Conservation (phyloP, 306 rosid genomes). For the Rosa multiflora region DNA sequence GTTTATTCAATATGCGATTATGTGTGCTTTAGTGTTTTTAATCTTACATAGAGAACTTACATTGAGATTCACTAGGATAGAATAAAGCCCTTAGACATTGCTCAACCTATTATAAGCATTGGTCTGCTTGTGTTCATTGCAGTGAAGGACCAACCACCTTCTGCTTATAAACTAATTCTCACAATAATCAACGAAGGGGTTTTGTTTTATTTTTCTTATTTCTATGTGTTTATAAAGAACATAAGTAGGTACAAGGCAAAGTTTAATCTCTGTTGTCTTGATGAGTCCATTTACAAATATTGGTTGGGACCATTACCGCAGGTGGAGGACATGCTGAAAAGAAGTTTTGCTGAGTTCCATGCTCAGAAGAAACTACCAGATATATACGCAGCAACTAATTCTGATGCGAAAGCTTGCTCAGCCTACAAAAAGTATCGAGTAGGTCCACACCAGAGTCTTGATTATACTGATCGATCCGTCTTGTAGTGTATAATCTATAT, state of each 20-base stretch:
- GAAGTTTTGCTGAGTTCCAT: constrained; percentile 99
- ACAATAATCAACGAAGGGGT: background rate
- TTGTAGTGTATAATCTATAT: constrained; percentile 10
- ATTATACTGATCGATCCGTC: constrained; percentile 17
- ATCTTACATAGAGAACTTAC: background rate
- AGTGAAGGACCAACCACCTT: background rate
- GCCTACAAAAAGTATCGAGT: constrained; percentile 75
- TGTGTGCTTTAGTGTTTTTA: too few relatives aligned
- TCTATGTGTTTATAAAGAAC: background rate
- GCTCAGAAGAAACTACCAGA: constrained; percentile 95
- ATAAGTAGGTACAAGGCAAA: constrained; percentile 4
- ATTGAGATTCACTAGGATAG: background rate
- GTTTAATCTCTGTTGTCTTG: constrained; percentile 19
- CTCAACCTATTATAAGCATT: constrained; percentile 2
- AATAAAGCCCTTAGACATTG: background rate
- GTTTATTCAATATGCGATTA: too few relatives aligned
- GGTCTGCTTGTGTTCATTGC: background rate
- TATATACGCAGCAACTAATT: constrained; percentile 64
- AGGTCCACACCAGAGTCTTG: constrained; percentile 29
- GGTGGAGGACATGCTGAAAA: constrained; percentile 99
- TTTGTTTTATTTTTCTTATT: background rate
- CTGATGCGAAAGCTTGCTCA: constrained; percentile 80
- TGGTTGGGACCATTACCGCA: constrained; percentile 36
- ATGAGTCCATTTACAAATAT: constrained; percentile 12
- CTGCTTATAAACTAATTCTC: background rate